These are phyloP conservation scores for Sphagnum contortum DNA, from an alignment of 225 moss, liverwort and hornwort genomes.

Conservation along the genomic window DNA sequence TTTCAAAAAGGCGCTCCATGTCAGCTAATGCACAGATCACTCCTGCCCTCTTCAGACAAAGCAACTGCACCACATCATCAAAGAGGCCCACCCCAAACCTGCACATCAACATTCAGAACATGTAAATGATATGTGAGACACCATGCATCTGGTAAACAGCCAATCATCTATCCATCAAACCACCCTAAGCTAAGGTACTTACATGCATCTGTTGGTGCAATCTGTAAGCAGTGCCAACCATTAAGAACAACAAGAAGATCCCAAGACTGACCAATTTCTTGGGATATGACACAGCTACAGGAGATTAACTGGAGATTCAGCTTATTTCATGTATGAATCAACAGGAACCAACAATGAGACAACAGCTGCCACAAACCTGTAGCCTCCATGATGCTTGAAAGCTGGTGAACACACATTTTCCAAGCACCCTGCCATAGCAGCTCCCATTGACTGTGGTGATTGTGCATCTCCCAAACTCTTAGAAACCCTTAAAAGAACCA, in stretches of 20 bases:
- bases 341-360: no score
- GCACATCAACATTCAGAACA: constrained; percentile 2
- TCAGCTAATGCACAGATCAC: constrained; percentile 76
- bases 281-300: no score
- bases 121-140: no score
- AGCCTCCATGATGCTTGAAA: constrained; percentile 80
- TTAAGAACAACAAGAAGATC: no score
- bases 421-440: constrained; percentile 50
- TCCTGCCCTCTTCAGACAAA: constrained; percentile 65
- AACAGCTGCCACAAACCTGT: constrained; percentile 18
- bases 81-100: constrained; percentile 65
- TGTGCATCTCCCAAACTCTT: constrained; percentile 57
- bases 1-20: constrained; percentile 44
- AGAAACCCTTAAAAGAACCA: constrained; percentile 46
- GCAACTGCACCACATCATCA: constrained; percentile 58
- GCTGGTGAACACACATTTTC: constrained; percentile 69
- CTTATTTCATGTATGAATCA: no score
- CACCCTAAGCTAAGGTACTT: no score
- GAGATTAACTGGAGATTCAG: no score
- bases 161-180: no score
- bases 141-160: no score
- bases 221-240: no score
- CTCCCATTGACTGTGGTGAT: constrained; percentile 62
- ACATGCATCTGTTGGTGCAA: no score
- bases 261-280: no score